Base-by-base conservation (phyloP, 305 asterid genomes). In the Plantago coronopus region DNA sequence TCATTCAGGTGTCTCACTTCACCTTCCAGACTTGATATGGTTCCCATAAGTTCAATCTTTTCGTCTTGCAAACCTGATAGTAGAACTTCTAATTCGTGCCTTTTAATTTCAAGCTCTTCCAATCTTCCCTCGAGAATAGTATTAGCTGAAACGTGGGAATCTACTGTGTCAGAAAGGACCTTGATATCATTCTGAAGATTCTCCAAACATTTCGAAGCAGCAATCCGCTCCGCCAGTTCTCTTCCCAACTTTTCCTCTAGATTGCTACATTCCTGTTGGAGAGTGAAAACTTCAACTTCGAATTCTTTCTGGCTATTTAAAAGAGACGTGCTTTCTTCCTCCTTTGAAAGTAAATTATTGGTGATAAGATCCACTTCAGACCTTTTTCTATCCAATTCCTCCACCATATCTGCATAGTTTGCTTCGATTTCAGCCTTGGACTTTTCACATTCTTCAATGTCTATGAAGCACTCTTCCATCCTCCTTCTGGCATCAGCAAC, bases 371-470 rank as follows among this genome's bases (percentile, higher is more conserved):
- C 74, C 53, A 76, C 23, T 62, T 80, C 76, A 0, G 68, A 72
- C 48, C 16, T 69, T 67, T 64, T 76, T 40, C 68, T 49, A 62
- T 79, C 81, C 72, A 80, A 49, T 64, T 82, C 86, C 62, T 68
- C 73, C 69, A 62, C 68, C 51, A 76, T 59, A 29, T 64, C 57
- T 34, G 77, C 73, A 64, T 60, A 68, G 4, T 64, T 71, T 65
- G 75, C 79, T 67, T 83, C 81, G 37, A 61, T 75, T 53, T 66
- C 20, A 27, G 66, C 70, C 81, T 67, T 80, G 4, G 72, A 64
- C 27, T 29, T 65, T 70, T 83, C 81, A 7, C 67, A 79, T 63
- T 72, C 86, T 67, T 81, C 69, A 73, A 77, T 59, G 74, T 71
- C 62, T 59, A 72, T 17, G 23, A 49, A 22, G 38, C 62, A 66